Evolutionary conservation across 495 filamentous ascomycete species (phyloP).

Genomic region (Aspergillus conjunctus): DNA sequence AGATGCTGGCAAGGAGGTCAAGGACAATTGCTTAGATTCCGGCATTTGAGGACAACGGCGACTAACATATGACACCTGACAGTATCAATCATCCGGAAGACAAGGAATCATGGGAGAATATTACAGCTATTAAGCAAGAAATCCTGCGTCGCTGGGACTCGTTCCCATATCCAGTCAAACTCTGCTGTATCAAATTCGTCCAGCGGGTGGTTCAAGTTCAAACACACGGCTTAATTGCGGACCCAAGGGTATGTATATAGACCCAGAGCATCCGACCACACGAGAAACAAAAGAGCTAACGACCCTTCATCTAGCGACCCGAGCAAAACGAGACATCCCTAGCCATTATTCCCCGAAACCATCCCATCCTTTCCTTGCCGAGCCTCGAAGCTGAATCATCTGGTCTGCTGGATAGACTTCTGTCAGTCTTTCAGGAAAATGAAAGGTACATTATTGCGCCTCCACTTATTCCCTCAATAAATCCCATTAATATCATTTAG

Average conservation of each 20-base stretch:
- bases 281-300: slow-evolving; percentile 30
- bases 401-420: slow-evolving; percentile 83
- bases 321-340: slow-evolving; percentile 88
- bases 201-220: slow-evolving; percentile 92
- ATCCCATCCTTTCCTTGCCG: slow-evolving; percentile 72
- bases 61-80: slow-evolving; percentile 37
- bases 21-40: neutral
- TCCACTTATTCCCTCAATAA: neutral
- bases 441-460: slow-evolving; percentile 58
- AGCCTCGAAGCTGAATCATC: slow-evolving; percentile 89
- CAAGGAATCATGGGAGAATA: slow-evolving; percentile 78
- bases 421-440: slow-evolving; percentile 86
- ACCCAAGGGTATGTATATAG: slow-evolving; percentile 71
- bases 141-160: slow-evolving; percentile 88
- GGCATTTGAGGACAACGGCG: slow-evolving; percentile 12
- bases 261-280: slow-evolving; percentile 4
- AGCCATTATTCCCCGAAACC: slow-evolving; percentile 78
- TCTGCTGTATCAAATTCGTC: slow-evolving; percentile 96
- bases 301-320: slow-evolving; percentile 57
- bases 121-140: slow-evolving; percentile 83
- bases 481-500: slow-evolving; percentile 42
- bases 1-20: slow-evolving; percentile 16
- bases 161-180: slow-evolving; percentile 71
- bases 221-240: slow-evolving; percentile 77
- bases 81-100: slow-evolving; percentile 86